A percentile compares a stretch with the other conserved stretches of the same genome.
phyloP scores from a whole-genome alignment of 2,329 filamentous ascomycete genomes.

The Bipolaris oryzae region DNA sequence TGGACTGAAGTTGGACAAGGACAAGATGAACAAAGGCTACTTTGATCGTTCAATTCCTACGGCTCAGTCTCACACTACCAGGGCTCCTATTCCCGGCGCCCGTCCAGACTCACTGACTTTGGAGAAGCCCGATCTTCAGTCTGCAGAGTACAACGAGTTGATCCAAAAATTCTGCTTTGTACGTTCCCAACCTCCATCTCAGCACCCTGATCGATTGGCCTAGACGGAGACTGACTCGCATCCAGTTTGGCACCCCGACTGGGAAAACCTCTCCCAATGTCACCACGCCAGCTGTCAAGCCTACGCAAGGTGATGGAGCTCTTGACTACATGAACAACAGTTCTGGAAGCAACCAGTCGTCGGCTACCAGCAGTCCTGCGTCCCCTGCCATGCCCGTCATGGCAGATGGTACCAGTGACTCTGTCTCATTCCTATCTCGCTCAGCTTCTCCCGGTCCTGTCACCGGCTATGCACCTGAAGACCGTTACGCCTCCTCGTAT shows the following conservation, averaged over 20 bases:
- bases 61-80: conserved; percentile 33
- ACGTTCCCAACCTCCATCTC: conserved; percentile 65
- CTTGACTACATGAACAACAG: conserved; percentile 37
- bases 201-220: conserved; percentile 43
- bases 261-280: conserved; percentile 49
- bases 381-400: conserved; percentile 41
- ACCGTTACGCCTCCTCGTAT: conserved; percentile 51
- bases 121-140: conserved; percentile 74
- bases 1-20: conserved; percentile 47
- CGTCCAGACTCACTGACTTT: conserved; percentile 62
- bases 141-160: conserved; percentile 92
- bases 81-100: conserved; percentile 47
- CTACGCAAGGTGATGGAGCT: conserved; percentile 36
- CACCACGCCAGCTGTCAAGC: conserved; percentile 32
- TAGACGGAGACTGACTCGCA: conserved; percentile 50
- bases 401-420: conserved; percentile 51
- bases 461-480: conserved; percentile 48
- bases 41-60: conserved; percentile 52
- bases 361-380: conserved; percentile 46
- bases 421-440: conserved; percentile 44
- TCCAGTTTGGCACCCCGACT: conserved; percentile 58
- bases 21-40: conserved; percentile 32
- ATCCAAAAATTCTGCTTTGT: conserved; percentile 99
- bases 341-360: conserved; percentile 42
- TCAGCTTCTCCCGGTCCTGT: conserved; percentile 53